These are phyloP conservation scores for Magnaporthiopsis incrustans DNA, from an alignment of 2,329 filamentous ascomycete species.

Conservation along the genomic window DNA sequence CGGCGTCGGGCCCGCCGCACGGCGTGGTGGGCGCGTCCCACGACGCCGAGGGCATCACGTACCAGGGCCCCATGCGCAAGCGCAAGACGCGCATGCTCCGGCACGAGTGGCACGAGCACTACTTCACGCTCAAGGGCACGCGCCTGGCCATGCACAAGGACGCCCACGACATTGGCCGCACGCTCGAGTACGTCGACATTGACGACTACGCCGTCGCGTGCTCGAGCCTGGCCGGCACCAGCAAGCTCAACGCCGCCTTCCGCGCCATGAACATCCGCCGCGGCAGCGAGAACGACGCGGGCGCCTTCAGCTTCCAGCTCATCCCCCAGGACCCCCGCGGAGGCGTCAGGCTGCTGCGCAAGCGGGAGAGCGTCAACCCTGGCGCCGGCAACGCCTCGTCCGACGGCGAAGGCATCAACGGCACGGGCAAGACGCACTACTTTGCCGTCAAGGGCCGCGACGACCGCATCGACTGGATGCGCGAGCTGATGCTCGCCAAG, in stretches of 20 bases:
- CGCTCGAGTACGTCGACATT: constrained; percentile 75
- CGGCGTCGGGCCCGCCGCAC: constrained; percentile 15
- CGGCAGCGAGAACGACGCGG: constrained; percentile 44
- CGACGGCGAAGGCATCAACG: constrained; percentile 40
- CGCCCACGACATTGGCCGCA: constrained; percentile 38
- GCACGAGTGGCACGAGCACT: constrained; percentile 89
- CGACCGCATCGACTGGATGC: constrained; percentile 95
- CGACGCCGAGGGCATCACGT: constrained; percentile 48
- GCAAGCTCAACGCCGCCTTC: constrained; percentile 81
- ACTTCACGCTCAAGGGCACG: constrained; percentile 76
- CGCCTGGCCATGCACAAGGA: constrained; percentile 70
- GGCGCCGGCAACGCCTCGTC: constrained; percentile 14
- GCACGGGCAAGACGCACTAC: constrained; percentile 78
- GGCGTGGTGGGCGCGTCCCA: constrained; percentile 19
- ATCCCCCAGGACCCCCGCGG: constrained; percentile 59
- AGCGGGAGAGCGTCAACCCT: constrained; percentile 36
- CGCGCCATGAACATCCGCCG: constrained; percentile 64
- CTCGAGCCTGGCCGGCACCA: constrained; percentile 64
- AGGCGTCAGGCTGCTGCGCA: constrained; percentile 41
- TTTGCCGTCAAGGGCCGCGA: constrained; percentile 84
- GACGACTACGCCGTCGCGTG: constrained; percentile 86
- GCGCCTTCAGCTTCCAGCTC: constrained; percentile 78
- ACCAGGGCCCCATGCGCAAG: constrained; percentile 90
- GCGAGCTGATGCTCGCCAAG: constrained; percentile 85
- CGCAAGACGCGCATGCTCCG: constrained; percentile 82